Evolutionary conservation across 805 yeast species (phyloP), one percentile per base, ranked within the genome.

Genomic region (Candida jianshihensis): DNA sequence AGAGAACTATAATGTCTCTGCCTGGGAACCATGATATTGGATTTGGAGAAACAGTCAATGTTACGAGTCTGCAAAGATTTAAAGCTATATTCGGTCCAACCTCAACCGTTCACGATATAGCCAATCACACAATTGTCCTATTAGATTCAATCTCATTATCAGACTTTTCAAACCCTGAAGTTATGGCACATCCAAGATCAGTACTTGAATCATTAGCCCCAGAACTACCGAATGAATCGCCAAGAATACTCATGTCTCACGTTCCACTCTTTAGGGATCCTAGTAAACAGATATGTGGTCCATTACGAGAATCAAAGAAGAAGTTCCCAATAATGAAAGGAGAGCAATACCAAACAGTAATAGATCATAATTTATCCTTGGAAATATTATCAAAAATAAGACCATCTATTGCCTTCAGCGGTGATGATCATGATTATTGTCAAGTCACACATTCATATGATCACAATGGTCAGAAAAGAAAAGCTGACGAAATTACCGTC

Each of bases 11-110:
- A 15, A 56, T 63, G 64, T 61, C 68, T n/a, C 48, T 73, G 22
- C 96, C 96, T 0, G 99, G 98, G 2, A 92, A 92, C 54, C 99
- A 92, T 56, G 99, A 92, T 55, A 86, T 94, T 44, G 99, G 99
- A 0, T 90, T 82, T 60, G 96, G 92, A 20, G 74, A 78, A 40
- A 75, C 78, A 0, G 75, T 92, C 13, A 66, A 75, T 14, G 66
- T 69, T 19, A 58, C 66, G 1, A 75, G 80, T 18, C 59, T 73
- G 31, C 59, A 73, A 25, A 62, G 97, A 46, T 92, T 89, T 59
- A 61, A 71, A 27, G 62, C 78, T 1, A 70, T 66, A 52, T 90
- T 87, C 57, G 98, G 97, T 2, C 75, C 75, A 28, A 63, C 92
- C 1, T 66, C 70, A 16, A 68, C 73, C 13, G 62, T 60, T 13